Conservation (phyloP, 202 grass and related monocot genomes). For the Hordeum pubiflorum region DNA sequence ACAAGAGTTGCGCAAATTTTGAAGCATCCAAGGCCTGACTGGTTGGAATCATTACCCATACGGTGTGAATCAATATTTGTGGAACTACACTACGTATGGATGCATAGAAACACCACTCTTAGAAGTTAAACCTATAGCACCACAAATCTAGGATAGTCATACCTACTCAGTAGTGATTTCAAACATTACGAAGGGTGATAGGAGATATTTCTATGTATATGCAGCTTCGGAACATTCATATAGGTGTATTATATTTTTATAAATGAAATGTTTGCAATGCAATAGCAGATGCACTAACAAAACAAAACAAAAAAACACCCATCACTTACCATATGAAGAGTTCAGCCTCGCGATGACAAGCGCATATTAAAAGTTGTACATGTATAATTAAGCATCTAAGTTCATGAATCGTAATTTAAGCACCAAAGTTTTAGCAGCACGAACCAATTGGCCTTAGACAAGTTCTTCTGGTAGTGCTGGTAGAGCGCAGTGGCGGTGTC, state of each 20-base stretch:
- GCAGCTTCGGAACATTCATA: background rate
- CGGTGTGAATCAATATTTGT: background rate
- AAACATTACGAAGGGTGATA: background rate
- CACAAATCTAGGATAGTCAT: background rate
- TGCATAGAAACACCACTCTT: background rate
- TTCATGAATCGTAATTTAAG: background rate
- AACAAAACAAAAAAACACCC: background rate
- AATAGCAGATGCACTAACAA: background rate
- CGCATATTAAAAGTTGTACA: background rate
- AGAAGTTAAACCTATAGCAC: constrained; percentile 1
- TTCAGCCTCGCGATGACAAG: background rate
- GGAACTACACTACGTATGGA: background rate
- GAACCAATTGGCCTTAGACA: constrained; percentile 77
- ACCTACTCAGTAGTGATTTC: constrained; percentile 3
- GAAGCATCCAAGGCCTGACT: background rate
- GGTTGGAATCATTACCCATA: background rate
- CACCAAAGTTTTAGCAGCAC: constrained; percentile 13
- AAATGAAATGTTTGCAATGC: background rate
- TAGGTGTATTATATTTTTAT: background rate
- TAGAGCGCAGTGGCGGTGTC: constrained; percentile 42
- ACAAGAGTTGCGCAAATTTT: background rate
- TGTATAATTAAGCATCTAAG: background rate
- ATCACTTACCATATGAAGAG: background rate
- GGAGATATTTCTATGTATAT: constrained; percentile 10
- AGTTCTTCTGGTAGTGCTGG: constrained; percentile 78